phyloP scores from a whole-genome alignment of 352 stramenopile species.

The Vaucheria bursata region DNA sequence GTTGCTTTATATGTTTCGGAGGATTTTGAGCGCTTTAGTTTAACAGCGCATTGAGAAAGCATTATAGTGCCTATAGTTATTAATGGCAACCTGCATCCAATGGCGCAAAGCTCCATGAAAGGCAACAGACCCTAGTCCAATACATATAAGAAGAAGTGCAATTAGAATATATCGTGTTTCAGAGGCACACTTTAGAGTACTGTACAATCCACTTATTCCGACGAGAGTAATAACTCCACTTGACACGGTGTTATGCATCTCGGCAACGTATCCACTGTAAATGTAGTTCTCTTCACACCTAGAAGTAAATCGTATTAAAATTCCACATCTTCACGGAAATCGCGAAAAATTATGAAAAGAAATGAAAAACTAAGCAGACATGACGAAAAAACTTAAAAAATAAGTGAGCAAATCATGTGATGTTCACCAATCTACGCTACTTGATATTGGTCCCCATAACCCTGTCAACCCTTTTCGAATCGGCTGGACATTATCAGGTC shows the following conservation, averaged over 20 bases:
- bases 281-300: conserved; percentile 16
- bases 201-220: not conserved
- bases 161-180: not conserved
- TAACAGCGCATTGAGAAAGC: no score
- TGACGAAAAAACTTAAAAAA: not conserved
- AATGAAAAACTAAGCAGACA: not conserved
- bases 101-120: not conserved
- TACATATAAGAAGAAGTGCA: not conserved
- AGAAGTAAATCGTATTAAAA: not conserved
- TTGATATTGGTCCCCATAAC: conserved; percentile 1
- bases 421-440: conserved; percentile 8
- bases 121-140: not conserved
- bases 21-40: no score
- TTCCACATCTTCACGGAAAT: not conserved
- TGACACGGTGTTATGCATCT: not conserved
- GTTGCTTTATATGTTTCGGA: no score
- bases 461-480: not conserved
- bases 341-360: not conserved
- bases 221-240: not conserved
- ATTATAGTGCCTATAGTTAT: not conserved
- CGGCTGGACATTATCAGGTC: not conserved
- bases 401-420: no score
- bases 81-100: conserved; percentile 8
- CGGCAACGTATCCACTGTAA: not conserved
- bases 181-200: not conserved